Conservation (phyloP, 2,329 filamentous ascomycete species). For the Apiospora malaysiana region DNA sequence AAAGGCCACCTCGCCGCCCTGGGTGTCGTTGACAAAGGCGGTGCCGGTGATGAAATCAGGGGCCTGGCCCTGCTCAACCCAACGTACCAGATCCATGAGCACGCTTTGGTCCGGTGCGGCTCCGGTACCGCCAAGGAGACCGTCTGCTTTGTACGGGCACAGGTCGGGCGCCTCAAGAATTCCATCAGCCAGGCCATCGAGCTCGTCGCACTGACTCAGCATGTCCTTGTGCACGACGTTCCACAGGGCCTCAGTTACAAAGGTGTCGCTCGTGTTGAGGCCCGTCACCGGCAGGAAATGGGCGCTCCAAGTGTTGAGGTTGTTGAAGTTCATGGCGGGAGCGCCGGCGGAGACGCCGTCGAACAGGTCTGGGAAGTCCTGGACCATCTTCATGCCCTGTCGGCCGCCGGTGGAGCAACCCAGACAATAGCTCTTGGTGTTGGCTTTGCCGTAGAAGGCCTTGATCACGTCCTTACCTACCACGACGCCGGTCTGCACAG, state of each 20-base stretch:
- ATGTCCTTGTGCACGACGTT: slow-evolving; percentile 49
- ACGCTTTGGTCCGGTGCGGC: not conserved
- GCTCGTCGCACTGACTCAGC: slow-evolving; percentile 25
- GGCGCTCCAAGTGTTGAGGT: slow-evolving; percentile 44
- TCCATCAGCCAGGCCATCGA: slow-evolving; percentile 27
- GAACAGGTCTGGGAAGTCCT: slow-evolving; percentile 60
- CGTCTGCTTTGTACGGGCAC: slow-evolving; percentile 26
- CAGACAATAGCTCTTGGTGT: slow-evolving; percentile 55
- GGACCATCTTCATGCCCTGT: slow-evolving; percentile 59
- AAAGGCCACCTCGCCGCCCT: slow-evolving; percentile 3
- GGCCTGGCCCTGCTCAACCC: slow-evolving; percentile 2
- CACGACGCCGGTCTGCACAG: slow-evolving; percentile 51
- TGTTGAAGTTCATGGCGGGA: slow-evolving; percentile 44
- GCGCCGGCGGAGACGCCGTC: slow-evolving; percentile 59
- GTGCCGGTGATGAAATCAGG: not conserved
- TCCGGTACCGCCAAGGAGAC: slow-evolving; percentile 24
- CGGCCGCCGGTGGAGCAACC: slow-evolving; percentile 65
- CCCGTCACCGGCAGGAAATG: slow-evolving; percentile 48
- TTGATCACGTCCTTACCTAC: slow-evolving; percentile 53
- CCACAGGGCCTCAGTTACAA: slow-evolving; percentile 31
- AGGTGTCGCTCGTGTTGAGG: slow-evolving; percentile 28
- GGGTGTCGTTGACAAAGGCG: slow-evolving; percentile 4
- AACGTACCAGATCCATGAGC: slow-evolving; percentile 16
- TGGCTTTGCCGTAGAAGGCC: slow-evolving; percentile 49
- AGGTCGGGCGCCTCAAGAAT: slow-evolving; percentile 27